Conservation (phyloP, 163 green algal genomes). For the Coccomyxa subellipsoidea region DNA sequence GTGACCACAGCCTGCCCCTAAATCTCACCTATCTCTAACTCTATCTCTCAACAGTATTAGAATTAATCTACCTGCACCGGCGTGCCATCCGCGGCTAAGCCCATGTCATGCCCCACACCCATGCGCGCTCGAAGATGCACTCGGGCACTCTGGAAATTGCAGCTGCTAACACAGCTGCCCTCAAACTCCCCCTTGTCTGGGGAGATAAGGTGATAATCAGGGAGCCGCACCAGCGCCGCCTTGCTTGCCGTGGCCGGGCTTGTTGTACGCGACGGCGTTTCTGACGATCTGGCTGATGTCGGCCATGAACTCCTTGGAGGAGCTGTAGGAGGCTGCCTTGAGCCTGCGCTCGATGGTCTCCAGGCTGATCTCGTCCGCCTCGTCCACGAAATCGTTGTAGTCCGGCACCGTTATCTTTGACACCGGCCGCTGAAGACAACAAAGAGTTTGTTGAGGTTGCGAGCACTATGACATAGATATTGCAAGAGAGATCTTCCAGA, state of each 20-base stretch:
- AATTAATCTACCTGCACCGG: too few species aligned
- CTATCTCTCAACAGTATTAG: too few species aligned
- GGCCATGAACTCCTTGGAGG: neutral
- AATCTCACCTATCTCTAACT: too few species aligned
- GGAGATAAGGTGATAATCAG: neutral
- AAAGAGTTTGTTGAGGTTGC: neutral
- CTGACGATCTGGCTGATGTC: slow-evolving; percentile 16
- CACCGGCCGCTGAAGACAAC: slow-evolving; percentile 19
- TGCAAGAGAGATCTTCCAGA: neutral
- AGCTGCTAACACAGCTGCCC: too few species aligned
- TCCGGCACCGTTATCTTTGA: slow-evolving; percentile 9
- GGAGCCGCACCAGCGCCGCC: neutral
- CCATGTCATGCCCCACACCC: too few species aligned
- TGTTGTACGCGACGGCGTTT: slow-evolving; percentile 28
- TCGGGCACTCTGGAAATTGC: too few species aligned
- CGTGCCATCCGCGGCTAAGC: too few species aligned
- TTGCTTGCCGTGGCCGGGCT: neutral
- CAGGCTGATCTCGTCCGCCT: slow-evolving; percentile 22
- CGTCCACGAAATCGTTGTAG: slow-evolving; percentile 23
- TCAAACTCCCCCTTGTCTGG: too few species aligned
- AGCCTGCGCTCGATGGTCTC: slow-evolving; percentile 26
- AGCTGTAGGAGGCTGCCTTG: slow-evolving; percentile 7
- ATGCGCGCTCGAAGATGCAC: too few species aligned
- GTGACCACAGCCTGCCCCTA: too few species aligned
- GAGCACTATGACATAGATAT: neutral